Conservation (phyloP, 2,329 filamentous ascomycete genomes). For the Fusarium virguliforme region DNA sequence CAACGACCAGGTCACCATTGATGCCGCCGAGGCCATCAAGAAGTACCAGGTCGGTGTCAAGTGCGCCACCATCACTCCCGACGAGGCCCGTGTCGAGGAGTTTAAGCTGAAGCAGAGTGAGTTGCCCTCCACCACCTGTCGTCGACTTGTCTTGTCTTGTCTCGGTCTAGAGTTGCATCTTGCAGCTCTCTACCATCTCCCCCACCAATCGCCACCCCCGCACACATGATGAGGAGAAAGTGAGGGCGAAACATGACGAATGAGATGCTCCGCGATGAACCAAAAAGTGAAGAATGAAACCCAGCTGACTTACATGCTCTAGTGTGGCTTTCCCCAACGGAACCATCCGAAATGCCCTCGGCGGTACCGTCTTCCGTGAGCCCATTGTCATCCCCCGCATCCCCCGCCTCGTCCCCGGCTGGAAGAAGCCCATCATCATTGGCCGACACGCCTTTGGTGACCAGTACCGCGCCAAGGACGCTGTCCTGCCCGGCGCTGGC, state of each 20-base stretch:
- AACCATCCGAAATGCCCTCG: slow-evolving; percentile 82
- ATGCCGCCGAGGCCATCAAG: slow-evolving; percentile 97
- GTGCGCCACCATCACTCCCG: slow-evolving; percentile 98
- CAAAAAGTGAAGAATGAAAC: slow-evolving; percentile 23
- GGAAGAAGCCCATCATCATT: slow-evolving; percentile 99
- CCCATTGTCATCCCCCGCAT: slow-evolving; percentile 97
- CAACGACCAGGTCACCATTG: slow-evolving; percentile 94
- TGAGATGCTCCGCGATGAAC: slow-evolving; percentile 25
- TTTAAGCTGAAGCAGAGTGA: slow-evolving; percentile 98
- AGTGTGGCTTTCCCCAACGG: slow-evolving; percentile 99
- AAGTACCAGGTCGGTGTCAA: slow-evolving; percentile 99
- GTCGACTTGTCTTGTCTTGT: too few relatives aligned
- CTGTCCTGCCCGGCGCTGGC: slow-evolving; percentile 84
- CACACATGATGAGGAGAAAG: slow-evolving; percentile 44
- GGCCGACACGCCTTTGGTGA: slow-evolving; percentile 98
- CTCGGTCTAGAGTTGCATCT: slow-evolving; percentile 27
- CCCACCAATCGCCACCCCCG: slow-evolving; percentile 46
- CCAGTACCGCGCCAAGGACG: slow-evolving; percentile 97
- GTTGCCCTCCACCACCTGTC: slow-evolving; percentile 53
- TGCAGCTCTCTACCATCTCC: slow-evolving; percentile 28
- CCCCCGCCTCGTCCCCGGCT: slow-evolving; percentile 93
- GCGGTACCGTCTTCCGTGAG: slow-evolving; percentile 98
- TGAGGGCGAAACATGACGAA: slow-evolving; percentile 35
- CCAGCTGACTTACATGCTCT: slow-evolving; percentile 42
- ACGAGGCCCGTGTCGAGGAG: slow-evolving; percentile 96